Conservation (phyloP, 202 grass and related monocot species). For the Elaeis oleifera region DNA sequence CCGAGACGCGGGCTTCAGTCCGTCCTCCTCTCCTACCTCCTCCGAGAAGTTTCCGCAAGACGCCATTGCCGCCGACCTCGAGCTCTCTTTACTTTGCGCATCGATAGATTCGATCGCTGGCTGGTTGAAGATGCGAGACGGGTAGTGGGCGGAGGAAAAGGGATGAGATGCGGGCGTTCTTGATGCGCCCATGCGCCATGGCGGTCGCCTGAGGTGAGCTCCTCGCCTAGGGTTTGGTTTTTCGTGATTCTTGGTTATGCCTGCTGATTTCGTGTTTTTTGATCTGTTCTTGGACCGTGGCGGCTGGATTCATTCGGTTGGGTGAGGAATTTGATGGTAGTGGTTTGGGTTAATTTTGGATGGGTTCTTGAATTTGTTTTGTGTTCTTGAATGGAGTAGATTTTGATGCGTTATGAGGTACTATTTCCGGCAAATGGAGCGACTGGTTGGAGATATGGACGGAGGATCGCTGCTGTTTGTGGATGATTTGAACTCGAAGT, state of each 20-base stretch:
- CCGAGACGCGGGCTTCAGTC: too few relatives aligned
- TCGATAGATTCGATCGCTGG: too few relatives aligned
- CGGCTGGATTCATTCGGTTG: constrained; percentile 39
- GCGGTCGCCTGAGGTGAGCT: constrained; percentile 43
- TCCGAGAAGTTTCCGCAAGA: too few relatives aligned
- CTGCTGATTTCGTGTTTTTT: constrained; percentile 4
- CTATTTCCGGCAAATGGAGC: constrained; percentile 55
- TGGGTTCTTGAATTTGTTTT: constrained; percentile 15
- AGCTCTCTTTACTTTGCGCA: too few relatives aligned
- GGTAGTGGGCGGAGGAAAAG: not conserved
- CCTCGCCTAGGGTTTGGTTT: not conserved
- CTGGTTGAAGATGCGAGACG: not conserved
- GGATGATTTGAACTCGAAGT: constrained; percentile 67
- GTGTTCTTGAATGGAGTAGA: constrained; percentile 12
- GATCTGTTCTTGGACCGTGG: constrained; percentile 21
- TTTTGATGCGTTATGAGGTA: constrained; percentile 70
- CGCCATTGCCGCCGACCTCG: not conserved
- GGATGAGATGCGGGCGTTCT: constrained; percentile 15
- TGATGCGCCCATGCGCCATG: constrained; percentile 28
- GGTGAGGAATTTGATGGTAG: constrained; percentile 20
- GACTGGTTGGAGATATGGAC: constrained; percentile 60
- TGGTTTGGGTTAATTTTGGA: constrained; percentile 14
- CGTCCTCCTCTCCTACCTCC: not conserved
- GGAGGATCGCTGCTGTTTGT: constrained; percentile 59
- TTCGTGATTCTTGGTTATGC: not conserved